Base-by-base conservation (phyloP, 1,284 basidiomycete species). In the Sanghuangporus sanghuang region DNA sequence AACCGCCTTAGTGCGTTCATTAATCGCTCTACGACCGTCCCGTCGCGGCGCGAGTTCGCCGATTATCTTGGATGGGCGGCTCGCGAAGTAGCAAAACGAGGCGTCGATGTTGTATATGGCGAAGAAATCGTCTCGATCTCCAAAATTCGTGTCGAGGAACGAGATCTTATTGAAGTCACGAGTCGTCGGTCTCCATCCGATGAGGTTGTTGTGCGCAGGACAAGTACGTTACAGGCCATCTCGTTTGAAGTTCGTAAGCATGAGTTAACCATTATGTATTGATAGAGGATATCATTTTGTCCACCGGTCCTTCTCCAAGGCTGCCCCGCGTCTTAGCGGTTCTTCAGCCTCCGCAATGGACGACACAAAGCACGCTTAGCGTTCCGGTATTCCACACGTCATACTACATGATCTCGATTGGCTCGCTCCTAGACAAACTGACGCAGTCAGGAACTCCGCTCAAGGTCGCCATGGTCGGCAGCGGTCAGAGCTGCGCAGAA, bases 31-130 rank as follows among this genome's bases (percentile, higher is more conserved):
- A 73, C 72, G 9, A 76, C 74, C 65, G 74, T 72, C 3, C 76
- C 77, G 1, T 72, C 75, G 2, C 72, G 77, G 12, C 68, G 70
- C 42, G 85, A 86, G 67, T 85, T 80, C 66, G 77, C 81, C 6
- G 83, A 85, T 69, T 86, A 86, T 70, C 76, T 86, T 40, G 70
- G 78, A 11, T 85, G 84, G 83, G 81, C 79, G 8, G 81, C 84
- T 1, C 70, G 70, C 8, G 76, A 78, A 50, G 79, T 82, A 8
- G 74, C 78, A 67, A 68, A 73, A 4, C 73, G 75, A 21, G 83
- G 81, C 9, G 69, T 83, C 39, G 72, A 75, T 27, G 76, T 84
- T 58, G 72, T 73, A 16, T 85, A 77, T 65, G 79, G 80, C 40
- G 79, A 83, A 66, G 78, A 83, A 61, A 79, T 85, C 55, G 67